Evolutionary conservation across 129 eudicot species (phyloP).

Genomic region (Helianthus annuus): DNA sequence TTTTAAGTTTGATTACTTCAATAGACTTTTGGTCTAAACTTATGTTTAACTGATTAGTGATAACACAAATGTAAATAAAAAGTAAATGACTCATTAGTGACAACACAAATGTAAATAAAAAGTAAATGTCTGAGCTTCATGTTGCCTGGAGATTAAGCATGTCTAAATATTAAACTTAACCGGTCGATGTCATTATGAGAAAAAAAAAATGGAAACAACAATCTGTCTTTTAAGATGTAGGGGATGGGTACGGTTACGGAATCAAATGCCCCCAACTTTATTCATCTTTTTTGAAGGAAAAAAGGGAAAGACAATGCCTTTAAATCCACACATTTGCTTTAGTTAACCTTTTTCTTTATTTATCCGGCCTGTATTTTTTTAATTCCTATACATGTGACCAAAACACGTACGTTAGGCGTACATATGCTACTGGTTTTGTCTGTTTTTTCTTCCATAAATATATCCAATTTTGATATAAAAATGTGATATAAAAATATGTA

Average conservation of each 20-base stretch:
- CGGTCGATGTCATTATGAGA: background rate
- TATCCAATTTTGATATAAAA: too few relatives aligned
- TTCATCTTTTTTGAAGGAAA: slow-evolving; percentile 3
- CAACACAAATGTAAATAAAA: background rate
- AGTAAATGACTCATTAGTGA: background rate
- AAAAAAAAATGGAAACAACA: slow-evolving; percentile 4
- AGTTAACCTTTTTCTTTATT: background rate
- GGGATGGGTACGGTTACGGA: slow-evolving; percentile 34
- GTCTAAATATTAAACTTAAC: background rate
- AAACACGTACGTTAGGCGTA: background rate
- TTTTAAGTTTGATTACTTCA: background rate
- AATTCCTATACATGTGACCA: background rate
- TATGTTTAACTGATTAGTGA: background rate
- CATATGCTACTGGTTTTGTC: background rate
- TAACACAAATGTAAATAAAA: background rate
- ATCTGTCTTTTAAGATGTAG: slow-evolving; percentile 17
- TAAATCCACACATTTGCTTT: slow-evolving; percentile 21
- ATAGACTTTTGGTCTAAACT: background rate
- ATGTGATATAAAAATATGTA: too few relatives aligned
- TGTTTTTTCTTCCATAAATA: too few relatives aligned
- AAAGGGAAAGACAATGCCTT: slow-evolving; percentile 21
- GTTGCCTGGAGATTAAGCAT: background rate
- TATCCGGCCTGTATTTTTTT: background rate
- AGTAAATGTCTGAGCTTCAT: background rate
- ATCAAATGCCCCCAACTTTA: slow-evolving; percentile 36